Percentiles rank a stretch among this genome's conserved stretches.
Evolutionary conservation across 108 stramenopile genomes (phyloP).

Genomic region (Pseudonitzschia multistriata): DNA sequence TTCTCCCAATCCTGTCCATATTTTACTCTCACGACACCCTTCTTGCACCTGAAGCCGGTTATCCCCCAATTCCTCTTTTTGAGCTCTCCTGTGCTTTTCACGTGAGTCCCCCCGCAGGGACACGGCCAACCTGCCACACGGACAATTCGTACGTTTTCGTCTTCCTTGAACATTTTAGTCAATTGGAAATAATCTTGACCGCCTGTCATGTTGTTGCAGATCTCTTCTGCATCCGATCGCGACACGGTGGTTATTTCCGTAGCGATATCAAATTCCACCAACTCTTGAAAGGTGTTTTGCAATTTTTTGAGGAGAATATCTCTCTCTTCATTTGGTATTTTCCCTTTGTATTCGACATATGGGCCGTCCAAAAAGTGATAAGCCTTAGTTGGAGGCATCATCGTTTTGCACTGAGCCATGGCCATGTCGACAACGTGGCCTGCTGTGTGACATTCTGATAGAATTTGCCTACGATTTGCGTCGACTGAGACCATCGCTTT

Average conservation of each 20-base stretch:
- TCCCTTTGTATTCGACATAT: constrained; percentile 73
- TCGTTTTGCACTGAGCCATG: constrained; percentile 53
- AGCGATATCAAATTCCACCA: constrained; percentile 57
- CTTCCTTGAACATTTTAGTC: constrained; percentile 31
- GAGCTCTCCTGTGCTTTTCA: constrained; percentile 50
- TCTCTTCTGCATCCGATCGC: constrained; percentile 39
- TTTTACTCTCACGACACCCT: constrained; percentile 66
- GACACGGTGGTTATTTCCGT: constrained; percentile 57
- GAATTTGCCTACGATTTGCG: constrained; percentile 40
- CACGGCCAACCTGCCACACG: constrained; percentile 69
- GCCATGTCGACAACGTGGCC: constrained; percentile 87
- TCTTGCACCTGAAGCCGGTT: constrained; percentile 66
- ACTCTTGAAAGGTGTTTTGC: constrained; percentile 49
- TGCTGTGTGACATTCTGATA: constrained; percentile 84
- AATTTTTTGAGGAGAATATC: constrained; percentile 31
- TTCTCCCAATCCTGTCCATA: constrained; percentile 38
- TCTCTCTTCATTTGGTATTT: not conserved
- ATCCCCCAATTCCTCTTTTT: constrained; percentile 64
- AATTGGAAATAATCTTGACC: constrained; percentile 42
- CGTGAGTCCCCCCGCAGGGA: constrained; percentile 83
- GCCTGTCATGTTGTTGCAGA: constrained; percentile 44
- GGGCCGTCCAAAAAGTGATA: constrained; percentile 88
- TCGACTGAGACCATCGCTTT: constrained; percentile 57
- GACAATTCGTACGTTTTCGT: constrained; percentile 54
- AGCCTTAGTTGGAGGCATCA: constrained; percentile 55